A percentile compares a stretch with the other conserved stretches of the same genome.
Evolutionary conservation across 225 moss, liverwort and hornwort genomes (phyloP).

Genomic region (Sphagnum contortum): DNA sequence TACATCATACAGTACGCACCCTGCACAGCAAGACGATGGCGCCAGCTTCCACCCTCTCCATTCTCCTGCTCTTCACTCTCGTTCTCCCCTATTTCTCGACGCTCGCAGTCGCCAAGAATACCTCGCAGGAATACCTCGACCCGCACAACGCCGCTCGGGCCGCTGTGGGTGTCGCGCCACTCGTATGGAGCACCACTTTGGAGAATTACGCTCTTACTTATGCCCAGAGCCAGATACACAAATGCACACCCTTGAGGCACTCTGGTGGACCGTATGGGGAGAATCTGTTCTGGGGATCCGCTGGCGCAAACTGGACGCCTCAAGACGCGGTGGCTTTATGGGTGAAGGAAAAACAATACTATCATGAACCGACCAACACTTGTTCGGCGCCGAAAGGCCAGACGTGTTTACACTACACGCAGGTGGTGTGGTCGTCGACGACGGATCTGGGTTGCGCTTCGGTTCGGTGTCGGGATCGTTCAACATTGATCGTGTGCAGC

Average conservation of each 20-base stretch:
- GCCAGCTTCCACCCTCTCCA: too few relatives aligned
- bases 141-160: background rate
- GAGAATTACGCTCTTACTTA: background rate
- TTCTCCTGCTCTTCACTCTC: too few relatives aligned
- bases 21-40: too few relatives aligned
- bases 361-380: background rate
- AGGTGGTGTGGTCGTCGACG: slow-evolving; percentile 2
- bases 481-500: background rate
- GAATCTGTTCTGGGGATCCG: background rate
- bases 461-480: background rate
- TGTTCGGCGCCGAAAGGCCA: background rate
- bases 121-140: background rate
- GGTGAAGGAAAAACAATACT: background rate
- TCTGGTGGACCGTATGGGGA: slow-evolving; percentile 2
- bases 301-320: background rate
- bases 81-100: too few relatives aligned
- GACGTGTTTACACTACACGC: slow-evolving; percentile 4
- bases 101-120: too few relatives aligned
- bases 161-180: background rate
- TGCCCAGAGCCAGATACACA: background rate
- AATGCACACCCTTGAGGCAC: background rate
- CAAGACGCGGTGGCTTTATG: background rate
- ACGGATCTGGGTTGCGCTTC: background rate
- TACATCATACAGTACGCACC: too few relatives aligned
- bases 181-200: background rate